phyloP scores from a whole-genome alignment of 345 rosid species.

The Eucalyptus albens region DNA sequence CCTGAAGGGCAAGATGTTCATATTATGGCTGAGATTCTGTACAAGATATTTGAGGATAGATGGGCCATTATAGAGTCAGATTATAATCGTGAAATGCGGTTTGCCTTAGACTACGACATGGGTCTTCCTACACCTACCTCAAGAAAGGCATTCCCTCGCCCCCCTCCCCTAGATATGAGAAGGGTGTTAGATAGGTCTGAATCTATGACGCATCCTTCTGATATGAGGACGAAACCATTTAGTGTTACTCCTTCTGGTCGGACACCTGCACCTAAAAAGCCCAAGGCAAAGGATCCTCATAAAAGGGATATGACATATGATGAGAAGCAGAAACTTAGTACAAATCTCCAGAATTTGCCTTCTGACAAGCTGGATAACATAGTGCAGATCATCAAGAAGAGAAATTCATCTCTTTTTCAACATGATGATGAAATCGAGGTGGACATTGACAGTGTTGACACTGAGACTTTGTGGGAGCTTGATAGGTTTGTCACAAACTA shows the following conservation, averaged over 20 bases:
- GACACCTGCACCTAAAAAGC: constrained; percentile 85
- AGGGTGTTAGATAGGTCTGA: constrained; percentile 73
- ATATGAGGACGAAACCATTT: constrained; percentile 32
- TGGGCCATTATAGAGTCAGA: constrained; percentile 83
- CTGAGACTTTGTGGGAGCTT: constrained; percentile 98
- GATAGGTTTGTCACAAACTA: constrained; percentile 96
- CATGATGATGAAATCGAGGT: constrained; percentile 96
- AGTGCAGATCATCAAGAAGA: constrained; percentile 87
- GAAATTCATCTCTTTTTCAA: constrained; percentile 69
- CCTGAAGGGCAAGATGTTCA: constrained; percentile 98
- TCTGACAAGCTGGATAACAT: constrained; percentile 89
- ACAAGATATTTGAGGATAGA: constrained; percentile 70
- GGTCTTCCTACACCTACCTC: constrained; percentile 48
- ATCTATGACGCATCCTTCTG: constrained; percentile 39
- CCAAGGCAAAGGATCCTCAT: constrained; percentile 89
- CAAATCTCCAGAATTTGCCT: constrained; percentile 80
- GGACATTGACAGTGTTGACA: constrained; percentile 93
- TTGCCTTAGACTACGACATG: constrained; percentile 38
- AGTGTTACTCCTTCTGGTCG: constrained; percentile 70
- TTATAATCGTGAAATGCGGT: constrained; percentile 56
- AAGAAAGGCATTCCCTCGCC: constrained; percentile 48
- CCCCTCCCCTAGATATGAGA: constrained; percentile 66
- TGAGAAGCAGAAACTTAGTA: constrained; percentile 96
- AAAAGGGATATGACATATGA: constrained; percentile 98
- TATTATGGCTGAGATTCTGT: constrained; percentile 67